phyloP scores from a whole-genome alignment of 257 asterid genomes.

The Fraxinus pennsylvanica region DNA sequence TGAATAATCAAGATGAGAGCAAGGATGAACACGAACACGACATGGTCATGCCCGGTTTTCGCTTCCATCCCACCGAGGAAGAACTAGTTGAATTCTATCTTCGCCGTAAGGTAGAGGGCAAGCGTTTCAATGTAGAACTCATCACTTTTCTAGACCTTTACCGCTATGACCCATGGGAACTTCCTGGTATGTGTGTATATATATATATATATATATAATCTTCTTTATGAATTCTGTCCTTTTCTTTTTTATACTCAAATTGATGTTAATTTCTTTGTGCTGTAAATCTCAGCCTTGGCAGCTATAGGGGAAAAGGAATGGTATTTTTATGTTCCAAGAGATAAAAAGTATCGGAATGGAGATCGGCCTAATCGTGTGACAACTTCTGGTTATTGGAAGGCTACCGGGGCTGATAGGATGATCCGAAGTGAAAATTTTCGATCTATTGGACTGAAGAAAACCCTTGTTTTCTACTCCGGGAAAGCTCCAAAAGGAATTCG shows the following conservation, averaged over 20 bases:
- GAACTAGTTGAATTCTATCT: constrained; percentile 97
- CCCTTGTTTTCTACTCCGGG: constrained; percentile 97
- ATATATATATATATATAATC: neutral
- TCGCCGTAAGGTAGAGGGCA: constrained; percentile 99
- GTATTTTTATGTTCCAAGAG: constrained; percentile 96
- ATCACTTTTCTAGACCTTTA: constrained; percentile 92
- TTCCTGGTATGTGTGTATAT: constrained; percentile 59
- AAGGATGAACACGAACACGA: constrained; percentile 75
- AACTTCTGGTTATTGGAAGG: constrained; percentile 98
- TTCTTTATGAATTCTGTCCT: neutral
- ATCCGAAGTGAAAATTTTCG: constrained; percentile 60
- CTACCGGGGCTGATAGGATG: constrained; percentile 96
- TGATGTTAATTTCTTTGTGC: neutral
- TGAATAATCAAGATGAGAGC: constrained; percentile 50
- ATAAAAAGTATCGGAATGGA: constrained; percentile 84
- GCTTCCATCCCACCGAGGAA: constrained; percentile 96
- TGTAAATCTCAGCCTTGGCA: constrained; percentile 60
- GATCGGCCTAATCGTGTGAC: constrained; percentile 97
- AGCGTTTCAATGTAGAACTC: constrained; percentile 93
- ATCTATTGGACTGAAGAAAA: constrained; percentile 89
- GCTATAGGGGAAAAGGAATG: constrained; percentile 99
- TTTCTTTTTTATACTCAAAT: neutral
- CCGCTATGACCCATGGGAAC: constrained; percentile 99
- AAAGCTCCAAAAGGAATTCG: constrained; percentile 97
- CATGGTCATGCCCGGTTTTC: constrained; percentile 95